These are phyloP conservation scores for Samsoniella hepiali DNA, from an alignment of 2,329 filamentous ascomycete species.

Conservation along the genomic window DNA sequence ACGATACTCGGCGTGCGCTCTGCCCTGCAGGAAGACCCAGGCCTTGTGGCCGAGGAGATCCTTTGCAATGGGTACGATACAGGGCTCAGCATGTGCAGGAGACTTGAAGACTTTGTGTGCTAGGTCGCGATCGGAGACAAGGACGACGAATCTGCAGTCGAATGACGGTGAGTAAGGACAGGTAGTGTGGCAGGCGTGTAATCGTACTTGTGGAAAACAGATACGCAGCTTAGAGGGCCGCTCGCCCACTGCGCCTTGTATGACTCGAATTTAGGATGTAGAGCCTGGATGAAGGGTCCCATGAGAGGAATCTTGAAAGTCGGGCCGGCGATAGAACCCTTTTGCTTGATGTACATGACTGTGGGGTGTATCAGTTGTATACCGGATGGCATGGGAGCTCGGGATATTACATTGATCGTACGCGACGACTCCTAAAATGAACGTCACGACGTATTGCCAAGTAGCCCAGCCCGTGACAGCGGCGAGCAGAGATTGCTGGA, in stretches of 20 bases:
- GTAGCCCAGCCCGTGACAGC: conserved; percentile 21
- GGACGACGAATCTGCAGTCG: conserved; percentile 66
- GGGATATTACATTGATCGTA: conserved; percentile 39
- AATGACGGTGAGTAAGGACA: neutral
- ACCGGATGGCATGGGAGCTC: neutral
- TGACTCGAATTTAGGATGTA: conserved; percentile 68
- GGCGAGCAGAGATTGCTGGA: neutral
- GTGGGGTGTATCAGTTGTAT: conserved; percentile 8
- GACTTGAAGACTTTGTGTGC: conserved; percentile 82
- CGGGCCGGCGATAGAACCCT: conserved; percentile 62
- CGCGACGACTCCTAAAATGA: conserved; percentile 32
- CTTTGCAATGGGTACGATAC: conserved; percentile 71
- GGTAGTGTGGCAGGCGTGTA: neutral
- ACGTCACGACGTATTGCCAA: conserved; percentile 33
- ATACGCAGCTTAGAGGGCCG: conserved; percentile 76
- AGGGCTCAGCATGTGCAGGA: conserved; percentile 70
- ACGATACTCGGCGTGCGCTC: conserved; percentile 72
- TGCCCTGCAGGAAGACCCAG: conserved; percentile 78
- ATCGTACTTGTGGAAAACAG: conserved; percentile 75
- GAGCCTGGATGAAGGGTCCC: conserved; percentile 72
- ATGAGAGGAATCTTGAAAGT: conserved; percentile 65
- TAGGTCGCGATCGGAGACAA: conserved; percentile 73
- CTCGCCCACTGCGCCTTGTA: conserved; percentile 77
- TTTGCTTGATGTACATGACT: conserved; percentile 60
- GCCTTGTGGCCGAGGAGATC: conserved; percentile 70